phyloP scores from a whole-genome alignment of 345 rosid species.

The Cardamine occulta region DNA sequence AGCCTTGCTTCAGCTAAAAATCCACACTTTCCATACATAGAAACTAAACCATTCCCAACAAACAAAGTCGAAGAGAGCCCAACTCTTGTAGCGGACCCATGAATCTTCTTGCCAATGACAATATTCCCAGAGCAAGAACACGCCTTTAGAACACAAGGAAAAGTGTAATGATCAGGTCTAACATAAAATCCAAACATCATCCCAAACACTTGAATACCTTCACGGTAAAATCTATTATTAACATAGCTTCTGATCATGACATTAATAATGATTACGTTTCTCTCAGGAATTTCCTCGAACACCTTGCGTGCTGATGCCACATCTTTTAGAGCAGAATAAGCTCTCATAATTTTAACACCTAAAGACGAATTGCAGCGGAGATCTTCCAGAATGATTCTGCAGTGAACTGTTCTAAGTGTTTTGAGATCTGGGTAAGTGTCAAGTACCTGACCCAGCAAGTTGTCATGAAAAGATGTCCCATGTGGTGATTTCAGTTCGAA shows the following conservation, averaged over 20 bases:
- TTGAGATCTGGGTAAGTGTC: slow-evolving; percentile 57
- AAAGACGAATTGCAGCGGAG: slow-evolving; percentile 51
- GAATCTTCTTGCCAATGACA: slow-evolving; percentile 62
- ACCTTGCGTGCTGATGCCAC: slow-evolving; percentile 56
- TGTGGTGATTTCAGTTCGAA: slow-evolving; percentile 16
- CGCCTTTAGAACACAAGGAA: slow-evolving; percentile 75
- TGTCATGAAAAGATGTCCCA: slow-evolving; percentile 12
- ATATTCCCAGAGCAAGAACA: slow-evolving; percentile 61
- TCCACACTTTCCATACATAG: slow-evolving; percentile 77
- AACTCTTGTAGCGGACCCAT: slow-evolving; percentile 54
- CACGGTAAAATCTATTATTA: slow-evolving; percentile 50
- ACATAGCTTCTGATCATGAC: slow-evolving; percentile 81
- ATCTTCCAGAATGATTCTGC: slow-evolving; percentile 42
- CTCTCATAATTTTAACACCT: slow-evolving; percentile 64
- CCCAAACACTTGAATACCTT: slow-evolving; percentile 54
- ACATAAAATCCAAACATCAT: slow-evolving; percentile 49
- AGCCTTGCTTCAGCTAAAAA: slow-evolving; percentile 59
- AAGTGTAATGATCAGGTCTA: slow-evolving; percentile 68
- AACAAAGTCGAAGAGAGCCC: slow-evolving; percentile 61
- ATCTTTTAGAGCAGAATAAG: slow-evolving; percentile 56
- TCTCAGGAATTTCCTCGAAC: slow-evolving; percentile 69
- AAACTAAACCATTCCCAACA: slow-evolving; percentile 66
- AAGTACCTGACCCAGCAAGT: slow-evolving; percentile 48
- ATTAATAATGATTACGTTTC: slow-evolving; percentile 67
- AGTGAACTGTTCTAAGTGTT: slow-evolving; percentile 56